Evolutionary conservation across 1,139 yeast species (phyloP).

Genomic region (Kodamaea plutei): DNA sequence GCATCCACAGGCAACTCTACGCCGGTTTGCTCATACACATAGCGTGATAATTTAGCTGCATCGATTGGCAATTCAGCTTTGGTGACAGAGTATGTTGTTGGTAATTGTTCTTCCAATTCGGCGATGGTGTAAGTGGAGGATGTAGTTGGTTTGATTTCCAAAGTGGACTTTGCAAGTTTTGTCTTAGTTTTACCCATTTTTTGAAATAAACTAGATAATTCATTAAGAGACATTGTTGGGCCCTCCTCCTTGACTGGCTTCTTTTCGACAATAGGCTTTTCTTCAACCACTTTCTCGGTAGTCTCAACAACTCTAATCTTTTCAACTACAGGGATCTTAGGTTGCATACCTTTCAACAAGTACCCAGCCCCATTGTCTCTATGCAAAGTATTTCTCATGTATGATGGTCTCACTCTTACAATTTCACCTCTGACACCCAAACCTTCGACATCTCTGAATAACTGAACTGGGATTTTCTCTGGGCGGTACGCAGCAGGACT

Average conservation of each 20-base stretch:
- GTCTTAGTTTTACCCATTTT: conserved; percentile 18
- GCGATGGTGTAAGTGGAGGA: conserved; percentile 22
- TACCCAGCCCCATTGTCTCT: conserved; percentile 70
- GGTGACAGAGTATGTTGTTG: conserved; percentile 22
- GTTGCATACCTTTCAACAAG: conserved; percentile 49
- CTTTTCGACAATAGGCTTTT: conserved; percentile 6
- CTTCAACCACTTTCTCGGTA: conserved; percentile 8
- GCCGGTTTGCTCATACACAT: conserved; percentile 30
- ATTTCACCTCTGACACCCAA: conserved; percentile 70
- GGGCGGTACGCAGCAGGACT: conserved; percentile 13
- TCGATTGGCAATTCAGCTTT: conserved; percentile 25
- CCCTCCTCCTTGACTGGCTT: conserved; percentile 9
- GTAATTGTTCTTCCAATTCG: conserved; percentile 32
- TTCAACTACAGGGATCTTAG: conserved; percentile 60
- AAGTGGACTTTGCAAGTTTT: conserved; percentile 8
- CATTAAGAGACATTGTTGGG: conserved; percentile 36
- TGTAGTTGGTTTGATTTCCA: conserved; percentile 13
- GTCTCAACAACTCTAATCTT: conserved; percentile 3
- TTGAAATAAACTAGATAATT: conserved; percentile 35
- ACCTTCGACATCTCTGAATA: conserved; percentile 60
- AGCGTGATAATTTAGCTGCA: conserved; percentile 21
- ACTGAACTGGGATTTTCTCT: conserved; percentile 62
- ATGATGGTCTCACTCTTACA: conserved; percentile 71
- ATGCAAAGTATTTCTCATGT: conserved; percentile 78
- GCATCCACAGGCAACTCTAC: conserved; percentile 23